phyloP scores from a whole-genome alignment of 2,329 filamentous ascomycete genomes.

The Aspergillus ustus region DNA sequence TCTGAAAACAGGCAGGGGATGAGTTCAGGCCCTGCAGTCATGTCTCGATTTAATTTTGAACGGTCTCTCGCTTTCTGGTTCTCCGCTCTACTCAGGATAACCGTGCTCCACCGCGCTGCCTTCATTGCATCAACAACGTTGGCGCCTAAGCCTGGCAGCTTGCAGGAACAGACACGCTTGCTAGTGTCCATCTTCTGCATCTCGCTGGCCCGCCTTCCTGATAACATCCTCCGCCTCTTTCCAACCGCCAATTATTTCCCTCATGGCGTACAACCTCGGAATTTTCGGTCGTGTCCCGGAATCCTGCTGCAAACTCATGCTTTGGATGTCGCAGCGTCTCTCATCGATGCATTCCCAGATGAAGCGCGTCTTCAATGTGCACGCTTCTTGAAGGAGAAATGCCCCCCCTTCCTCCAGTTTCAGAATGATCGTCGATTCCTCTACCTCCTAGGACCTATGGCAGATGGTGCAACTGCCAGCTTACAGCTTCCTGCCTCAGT shows the following conservation, averaged over 20 bases:
- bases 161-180: conserved; percentile 43
- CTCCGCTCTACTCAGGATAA: conserved; percentile 45
- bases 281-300: conserved; percentile 35
- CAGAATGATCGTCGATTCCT: conserved; percentile 46
- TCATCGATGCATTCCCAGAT: conserved; percentile 51
- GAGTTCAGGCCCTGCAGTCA: conserved; percentile 19
- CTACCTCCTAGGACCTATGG: conserved; percentile 47
- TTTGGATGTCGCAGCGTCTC: conserved; percentile 50
- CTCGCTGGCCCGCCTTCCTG: conserved; percentile 43
- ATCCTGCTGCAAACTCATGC: conserved; percentile 46
- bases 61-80: conserved; percentile 45
- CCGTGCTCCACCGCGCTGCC: conserved; percentile 45
- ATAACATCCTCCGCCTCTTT: conserved; percentile 36
- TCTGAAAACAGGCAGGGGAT: conserved; percentile 22
- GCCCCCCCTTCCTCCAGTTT: conserved; percentile 41
- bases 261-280: conserved; percentile 27
- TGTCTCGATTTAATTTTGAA: conserved; percentile 33
- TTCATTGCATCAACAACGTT: conserved; percentile 33
- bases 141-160: conserved; percentile 29
- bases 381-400: conserved; percentile 49
- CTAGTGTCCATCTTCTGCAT: conserved; percentile 47
- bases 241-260: conserved; percentile 37
- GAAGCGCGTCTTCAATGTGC: conserved; percentile 49
- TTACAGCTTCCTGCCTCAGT: conserved; percentile 33
- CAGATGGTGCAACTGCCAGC: conserved; percentile 28